Evolutionary conservation across 352 stramenopile species (phyloP).

Genomic region (Phytopythium chamaehyphon): DNA sequence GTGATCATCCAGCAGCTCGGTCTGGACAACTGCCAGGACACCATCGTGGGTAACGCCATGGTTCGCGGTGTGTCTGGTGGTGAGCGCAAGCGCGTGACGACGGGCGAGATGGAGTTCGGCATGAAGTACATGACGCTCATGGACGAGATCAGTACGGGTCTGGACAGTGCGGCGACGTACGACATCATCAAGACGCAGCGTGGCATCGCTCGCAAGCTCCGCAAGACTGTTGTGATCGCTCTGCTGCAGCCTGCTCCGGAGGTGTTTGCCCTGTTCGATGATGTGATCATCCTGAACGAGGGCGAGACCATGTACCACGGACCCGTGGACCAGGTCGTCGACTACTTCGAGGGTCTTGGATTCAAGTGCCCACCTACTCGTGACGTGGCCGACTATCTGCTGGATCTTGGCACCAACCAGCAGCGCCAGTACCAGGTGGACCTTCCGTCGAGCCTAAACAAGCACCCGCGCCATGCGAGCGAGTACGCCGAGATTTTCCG

Average conservation of each 20-base stretch:
- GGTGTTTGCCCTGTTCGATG: slow-evolving; percentile 46
- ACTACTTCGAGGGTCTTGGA: slow-evolving; percentile 31
- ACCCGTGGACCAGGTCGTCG: slow-evolving; percentile 36
- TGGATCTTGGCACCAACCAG: slow-evolving; percentile 39
- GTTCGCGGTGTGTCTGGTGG: slow-evolving; percentile 72
- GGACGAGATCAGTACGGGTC: slow-evolving; percentile 72
- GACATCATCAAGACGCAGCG: slow-evolving; percentile 36
- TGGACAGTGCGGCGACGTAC: slow-evolving; percentile 53
- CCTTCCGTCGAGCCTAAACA: slow-evolving; percentile 7
- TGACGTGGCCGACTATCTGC: slow-evolving; percentile 38
- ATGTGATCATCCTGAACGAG: slow-evolving; percentile 46
- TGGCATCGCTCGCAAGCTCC: slow-evolving; percentile 20
- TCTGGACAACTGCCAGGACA: slow-evolving; percentile 43
- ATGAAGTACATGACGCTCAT: slow-evolving; percentile 70
- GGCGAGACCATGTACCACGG: slow-evolving; percentile 39
- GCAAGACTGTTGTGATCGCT: slow-evolving; percentile 57
- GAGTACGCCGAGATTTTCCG: slow-evolving; percentile 31
- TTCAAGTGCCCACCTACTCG: slow-evolving; percentile 32
- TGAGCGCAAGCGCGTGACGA: slow-evolving; percentile 87
- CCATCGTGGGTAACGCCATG: slow-evolving; percentile 56
- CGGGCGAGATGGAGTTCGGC: slow-evolving; percentile 80
- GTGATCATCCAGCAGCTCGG: slow-evolving; percentile 36
- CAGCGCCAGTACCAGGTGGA: slow-evolving; percentile 30
- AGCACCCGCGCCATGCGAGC: slow-evolving; percentile 24
- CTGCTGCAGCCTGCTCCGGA: slow-evolving; percentile 73